Base-by-base conservation (phyloP, 2,329 filamentous ascomycete genomes). In the Xylariaceae sp. region DNA sequence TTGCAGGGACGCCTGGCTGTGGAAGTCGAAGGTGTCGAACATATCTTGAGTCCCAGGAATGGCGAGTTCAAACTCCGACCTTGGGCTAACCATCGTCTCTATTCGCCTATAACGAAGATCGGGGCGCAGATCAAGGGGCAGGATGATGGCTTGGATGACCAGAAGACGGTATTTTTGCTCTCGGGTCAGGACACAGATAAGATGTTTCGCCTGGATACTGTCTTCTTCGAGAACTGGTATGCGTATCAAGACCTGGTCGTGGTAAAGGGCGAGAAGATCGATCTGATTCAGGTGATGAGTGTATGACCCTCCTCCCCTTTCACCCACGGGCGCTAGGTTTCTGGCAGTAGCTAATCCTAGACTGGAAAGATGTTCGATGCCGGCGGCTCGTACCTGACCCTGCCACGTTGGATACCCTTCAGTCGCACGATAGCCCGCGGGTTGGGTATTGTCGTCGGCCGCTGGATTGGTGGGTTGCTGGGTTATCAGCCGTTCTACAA, bases 361-460 rank as follows among this genome's bases (percentile, higher is more conserved):
- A 3, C 29, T 16, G 12, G 10, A 12, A 26, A 73, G 70, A 73
- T 71, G 61, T 71, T 70, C 41, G 71, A 74, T 57, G 71, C 69
- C 6, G 71, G 71, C 2, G 71, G 67, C 21, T 68, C 68, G 8
- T 74, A 72, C 55, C 58, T 70, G 2, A 65, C 69, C 0, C 48
- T 69, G 2, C 71, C 71, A n/a, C 51, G 50, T n/a, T 73, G 70
- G 70, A 59, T 73, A 39, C 70, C 71, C 0, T 71, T 72, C 47
- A 58, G 66, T 15, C 59, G 59, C 30, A 63, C 54, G 6, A 44
- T 70, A 7, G 63, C 67, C 2, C 58, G 60, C 29, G 59, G 44
- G 12, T 37, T 66, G 15, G 65, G 70, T 5, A 62, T 73, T 22
- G 56, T 69, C 5, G 34, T 73, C n/a, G 71, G 71, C 8, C 65